Conservation (phyloP, 1,284 basidiomycete genomes). For the Pseudozyma thailandica region DNA sequence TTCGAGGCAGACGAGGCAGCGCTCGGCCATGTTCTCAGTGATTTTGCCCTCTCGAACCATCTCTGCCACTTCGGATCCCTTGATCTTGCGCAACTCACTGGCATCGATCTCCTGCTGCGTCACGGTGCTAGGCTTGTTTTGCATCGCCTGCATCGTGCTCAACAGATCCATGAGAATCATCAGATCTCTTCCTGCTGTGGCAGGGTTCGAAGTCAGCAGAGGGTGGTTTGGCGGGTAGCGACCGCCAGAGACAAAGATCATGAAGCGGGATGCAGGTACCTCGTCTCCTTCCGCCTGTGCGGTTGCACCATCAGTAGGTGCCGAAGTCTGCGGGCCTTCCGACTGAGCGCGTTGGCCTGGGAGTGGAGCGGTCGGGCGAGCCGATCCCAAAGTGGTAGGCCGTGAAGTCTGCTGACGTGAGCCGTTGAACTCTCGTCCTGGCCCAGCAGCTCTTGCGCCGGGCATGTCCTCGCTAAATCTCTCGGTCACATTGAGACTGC, state of each 20-base stretch:
- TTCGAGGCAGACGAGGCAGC: slow-evolving; percentile 63
- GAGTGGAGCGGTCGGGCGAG: slow-evolving; percentile 5
- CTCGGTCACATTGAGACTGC: slow-evolving; percentile 57
- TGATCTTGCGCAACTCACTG: slow-evolving; percentile 47
- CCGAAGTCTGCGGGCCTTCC: slow-evolving; percentile 11
- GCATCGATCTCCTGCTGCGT: slow-evolving; percentile 59
- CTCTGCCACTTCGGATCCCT: slow-evolving; percentile 39
- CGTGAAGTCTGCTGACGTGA: slow-evolving; percentile 36
- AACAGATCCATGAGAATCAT: slow-evolving; percentile 66
- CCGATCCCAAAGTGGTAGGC: slow-evolving; percentile 33
- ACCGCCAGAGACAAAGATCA: slow-evolving; percentile 65
- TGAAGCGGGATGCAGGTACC: slow-evolving; percentile 55
- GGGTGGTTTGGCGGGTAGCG: slow-evolving; percentile 62
- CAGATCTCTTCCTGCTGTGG: slow-evolving; percentile 61
- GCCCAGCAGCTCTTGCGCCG: slow-evolving; percentile 15
- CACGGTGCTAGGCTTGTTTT: slow-evolving; percentile 56
- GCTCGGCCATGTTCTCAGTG: slow-evolving; percentile 63
- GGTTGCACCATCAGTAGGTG: background rate
- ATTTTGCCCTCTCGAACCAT: slow-evolving; percentile 43
- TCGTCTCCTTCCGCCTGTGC: slow-evolving; percentile 16
- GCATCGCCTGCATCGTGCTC: slow-evolving; percentile 58
- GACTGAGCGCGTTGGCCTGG: slow-evolving; percentile 19
- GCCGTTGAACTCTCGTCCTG: slow-evolving; percentile 23
- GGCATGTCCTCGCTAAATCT: slow-evolving; percentile 40
- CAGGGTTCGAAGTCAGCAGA: slow-evolving; percentile 54